Evolutionary conservation across 75 land plant species (phyloP), one percentile per base, ranked within the genome.

Genomic region (Pinus taeda): DNA sequence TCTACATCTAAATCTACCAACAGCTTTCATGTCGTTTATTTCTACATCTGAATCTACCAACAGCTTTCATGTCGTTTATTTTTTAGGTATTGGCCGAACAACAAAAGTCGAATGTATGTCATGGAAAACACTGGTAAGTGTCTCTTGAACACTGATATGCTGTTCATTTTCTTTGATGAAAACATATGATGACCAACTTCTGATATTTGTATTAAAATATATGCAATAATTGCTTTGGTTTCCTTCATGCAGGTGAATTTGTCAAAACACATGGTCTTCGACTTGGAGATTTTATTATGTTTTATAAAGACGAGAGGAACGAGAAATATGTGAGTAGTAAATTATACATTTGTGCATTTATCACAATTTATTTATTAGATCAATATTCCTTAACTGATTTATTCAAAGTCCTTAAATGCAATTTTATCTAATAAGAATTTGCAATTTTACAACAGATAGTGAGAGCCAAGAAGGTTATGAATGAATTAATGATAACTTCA

Each of bases 91-190:
- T 93, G 93, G 98, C 96, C 98, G 11, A 95, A 95, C 75, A 93
- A 93, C 80, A 93, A 87, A 33, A 91, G 98, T 66, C 78, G 98
- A 30, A 95, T 95, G 98, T 93, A 95, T 74, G 79, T 93, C 5
- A 77, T 93, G 64, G 98, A 95, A 79, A 89, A 84, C 76, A 95
- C 98, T 42, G 91, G 98, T 92, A 70, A 59, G 37, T 49, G 55
- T 49, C 2, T 8, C 12, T 49, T 49, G 12, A 9, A 33, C 33
- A 33, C 33, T 49, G 9, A 2, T 45, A 45, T 45, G 53, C 53
- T 0, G 11, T 45, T 45, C 26, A 67, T 15, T 67, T 67, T 9
- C 20, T 39, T 18, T 5, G 36, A 13, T 64, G 22, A 17, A 64
- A 33, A 37, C 5, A 1, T 4, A 30, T 33, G 33, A 37, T 33